phyloP scores from a whole-genome alignment of 352 stramenopile species.

The Phytophthora lateralis region DNA sequence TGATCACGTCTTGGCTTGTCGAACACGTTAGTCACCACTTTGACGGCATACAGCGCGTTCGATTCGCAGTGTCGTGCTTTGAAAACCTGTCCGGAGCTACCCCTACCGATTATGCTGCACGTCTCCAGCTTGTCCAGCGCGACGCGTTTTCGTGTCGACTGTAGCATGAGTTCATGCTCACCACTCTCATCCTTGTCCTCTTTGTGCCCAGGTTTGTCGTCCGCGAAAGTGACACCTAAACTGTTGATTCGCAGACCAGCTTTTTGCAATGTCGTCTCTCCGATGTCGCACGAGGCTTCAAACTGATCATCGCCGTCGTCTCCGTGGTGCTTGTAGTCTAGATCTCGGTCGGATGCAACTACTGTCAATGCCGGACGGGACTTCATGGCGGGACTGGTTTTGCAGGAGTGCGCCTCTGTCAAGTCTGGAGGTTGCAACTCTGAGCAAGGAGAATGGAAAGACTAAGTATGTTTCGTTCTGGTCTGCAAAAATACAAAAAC shows the following conservation, averaged over 20 bases:
- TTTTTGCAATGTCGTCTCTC: constrained; percentile 76
- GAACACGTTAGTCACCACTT: constrained; percentile 79
- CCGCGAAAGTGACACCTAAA: constrained; percentile 59
- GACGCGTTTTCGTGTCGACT: constrained; percentile 35
- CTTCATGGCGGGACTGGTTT: constrained; percentile 15
- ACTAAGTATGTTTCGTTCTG: constrained; percentile 27
- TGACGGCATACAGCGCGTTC: constrained; percentile 58
- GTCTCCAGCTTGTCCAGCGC: constrained; percentile 59
- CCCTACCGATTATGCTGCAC: constrained; percentile 58
- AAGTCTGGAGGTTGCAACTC: constrained; percentile 6
- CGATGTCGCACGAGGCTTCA: constrained; percentile 74
- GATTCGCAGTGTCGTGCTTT: constrained; percentile 51
- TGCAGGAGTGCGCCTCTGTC: neutral
- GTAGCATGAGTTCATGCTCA: constrained; percentile 10
- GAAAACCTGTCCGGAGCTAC: constrained; percentile 69
- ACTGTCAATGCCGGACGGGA: constrained; percentile 25
- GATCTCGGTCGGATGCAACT: constrained; percentile 16
- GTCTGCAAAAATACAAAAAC: constrained; percentile 25
- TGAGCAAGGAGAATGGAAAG: constrained; percentile 1
- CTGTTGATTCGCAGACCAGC: constrained; percentile 68
- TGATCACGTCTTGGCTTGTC: constrained; percentile 79
- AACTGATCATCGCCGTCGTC: constrained; percentile 50
- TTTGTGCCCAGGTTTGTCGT: constrained; percentile 17
- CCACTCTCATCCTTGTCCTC: constrained; percentile 28
- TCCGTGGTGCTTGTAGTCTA: constrained; percentile 25